These are phyloP conservation scores for Phytopythium kandeliae DNA, from an alignment of 352 stramenopile species.

Conservation along the genomic window DNA sequence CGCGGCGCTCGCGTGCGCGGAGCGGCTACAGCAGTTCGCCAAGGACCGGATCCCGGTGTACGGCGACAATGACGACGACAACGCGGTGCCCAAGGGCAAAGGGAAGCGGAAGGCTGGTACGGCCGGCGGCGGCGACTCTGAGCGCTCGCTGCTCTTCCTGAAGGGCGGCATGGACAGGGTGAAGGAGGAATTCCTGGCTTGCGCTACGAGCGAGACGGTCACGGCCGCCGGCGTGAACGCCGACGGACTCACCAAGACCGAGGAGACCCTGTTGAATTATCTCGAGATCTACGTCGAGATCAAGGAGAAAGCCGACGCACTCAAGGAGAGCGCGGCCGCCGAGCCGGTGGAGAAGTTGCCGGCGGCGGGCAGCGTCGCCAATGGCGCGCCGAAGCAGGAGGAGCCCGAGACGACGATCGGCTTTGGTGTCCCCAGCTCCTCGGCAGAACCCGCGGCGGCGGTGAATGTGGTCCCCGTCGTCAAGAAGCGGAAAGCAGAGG, in stretches of 20 bases:
- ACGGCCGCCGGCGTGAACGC: conserved; percentile 48
- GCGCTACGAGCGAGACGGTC: conserved; percentile 30
- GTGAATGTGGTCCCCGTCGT: conserved; percentile 69
- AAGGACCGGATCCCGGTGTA: conserved; percentile 48
- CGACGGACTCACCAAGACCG: conserved; percentile 16
- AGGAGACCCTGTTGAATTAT: conserved; percentile 59
- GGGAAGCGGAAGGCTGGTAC: conserved; percentile 54
- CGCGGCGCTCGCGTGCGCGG: conserved; percentile 28
- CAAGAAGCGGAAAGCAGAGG: conserved; percentile 53
- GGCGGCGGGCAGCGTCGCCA: background rate
- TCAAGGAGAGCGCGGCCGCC: conserved; percentile 18
- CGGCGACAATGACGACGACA: conserved; percentile 11
- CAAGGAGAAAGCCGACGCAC: conserved; percentile 35
- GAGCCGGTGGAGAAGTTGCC: conserved; percentile 11
- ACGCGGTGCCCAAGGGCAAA: conserved; percentile 38
- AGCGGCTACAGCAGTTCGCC: conserved; percentile 47
- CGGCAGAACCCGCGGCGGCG: conserved; percentile 11
- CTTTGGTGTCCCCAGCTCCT: conserved; percentile 33
- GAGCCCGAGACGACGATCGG: conserved; percentile 62
- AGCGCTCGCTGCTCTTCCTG: conserved; percentile 39
- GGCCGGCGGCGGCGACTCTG: background rate
- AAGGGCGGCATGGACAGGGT: conserved; percentile 43
- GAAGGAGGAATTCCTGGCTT: conserved; percentile 50
- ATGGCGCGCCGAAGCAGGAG: background rate
- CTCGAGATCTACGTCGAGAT: conserved; percentile 80